phyloP scores from a whole-genome alignment of 148 eudicot species.

The Simmondsia chinensis region DNA sequence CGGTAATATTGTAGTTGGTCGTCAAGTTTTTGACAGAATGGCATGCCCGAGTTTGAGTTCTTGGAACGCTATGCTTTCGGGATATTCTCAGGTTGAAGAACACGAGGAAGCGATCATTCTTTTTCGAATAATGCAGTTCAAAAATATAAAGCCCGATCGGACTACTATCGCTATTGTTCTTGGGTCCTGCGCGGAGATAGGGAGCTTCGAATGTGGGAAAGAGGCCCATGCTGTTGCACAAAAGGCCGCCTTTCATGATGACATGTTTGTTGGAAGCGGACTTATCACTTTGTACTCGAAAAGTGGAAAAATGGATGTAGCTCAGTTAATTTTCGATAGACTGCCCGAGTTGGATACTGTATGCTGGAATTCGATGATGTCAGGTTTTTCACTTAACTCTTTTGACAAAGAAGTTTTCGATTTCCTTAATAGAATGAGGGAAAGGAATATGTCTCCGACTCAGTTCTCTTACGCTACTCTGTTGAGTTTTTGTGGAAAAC shows the following conservation, averaged over 20 bases:
- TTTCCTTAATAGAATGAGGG: conserved; percentile 43
- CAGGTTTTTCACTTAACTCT: conserved; percentile 51
- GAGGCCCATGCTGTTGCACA: conserved; percentile 53
- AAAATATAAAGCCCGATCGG: conserved; percentile 40
- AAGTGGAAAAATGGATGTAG: conserved; percentile 34
- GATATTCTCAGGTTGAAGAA: conserved; percentile 46
- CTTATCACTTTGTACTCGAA: conserved; percentile 62
- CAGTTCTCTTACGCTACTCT: conserved; percentile 51
- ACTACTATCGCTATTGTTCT: conserved; percentile 59
- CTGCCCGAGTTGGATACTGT: conserved; percentile 44
- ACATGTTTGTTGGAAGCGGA: conserved; percentile 63
- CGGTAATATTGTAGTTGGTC: conserved; percentile 34
- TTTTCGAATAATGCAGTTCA: conserved; percentile 65
- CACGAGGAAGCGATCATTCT: conserved; percentile 43
- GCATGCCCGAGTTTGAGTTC: conserved; percentile 52
- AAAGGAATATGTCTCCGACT: conserved; percentile 35
- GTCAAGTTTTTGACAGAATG: conserved; percentile 47
- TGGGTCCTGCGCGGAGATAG: conserved; percentile 51
- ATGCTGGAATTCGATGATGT: conserved; percentile 69
- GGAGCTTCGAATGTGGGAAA: conserved; percentile 49
- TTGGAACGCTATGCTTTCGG: conserved; percentile 76
- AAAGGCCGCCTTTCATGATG: conserved; percentile 23
- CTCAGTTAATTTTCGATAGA: conserved; percentile 37
- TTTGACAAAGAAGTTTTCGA: conserved; percentile 41
- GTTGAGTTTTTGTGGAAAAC: conserved; percentile 52